phyloP scores from a whole-genome alignment of 2,329 filamentous ascomycete genomes.

The Cyphellophora europaea region DNA sequence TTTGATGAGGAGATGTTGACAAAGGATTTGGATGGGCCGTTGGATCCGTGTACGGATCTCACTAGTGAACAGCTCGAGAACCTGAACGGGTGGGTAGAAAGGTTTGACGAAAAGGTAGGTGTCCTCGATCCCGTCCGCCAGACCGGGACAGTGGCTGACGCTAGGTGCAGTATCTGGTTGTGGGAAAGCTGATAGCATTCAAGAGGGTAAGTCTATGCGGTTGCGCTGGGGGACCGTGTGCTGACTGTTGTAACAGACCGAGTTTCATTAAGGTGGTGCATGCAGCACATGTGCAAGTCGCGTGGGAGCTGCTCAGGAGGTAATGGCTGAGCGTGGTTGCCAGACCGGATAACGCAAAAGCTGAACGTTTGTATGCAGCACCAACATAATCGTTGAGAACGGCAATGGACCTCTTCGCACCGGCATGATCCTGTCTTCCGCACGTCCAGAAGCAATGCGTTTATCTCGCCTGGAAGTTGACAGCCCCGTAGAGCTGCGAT shows the following conservation, averaged over 20 bases:
- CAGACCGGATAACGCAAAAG: no score
- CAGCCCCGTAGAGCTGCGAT: no score
- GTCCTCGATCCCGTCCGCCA: neutral
- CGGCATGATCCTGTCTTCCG: no score
- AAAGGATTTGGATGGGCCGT: conserved; percentile 71
- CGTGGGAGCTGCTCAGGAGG: no score
- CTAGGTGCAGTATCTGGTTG: conserved; percentile 61
- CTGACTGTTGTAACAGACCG: conserved; percentile 22
- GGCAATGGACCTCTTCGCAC: no score
- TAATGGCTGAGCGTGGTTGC: no score
- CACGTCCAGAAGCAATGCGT: no score
- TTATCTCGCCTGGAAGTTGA: no score
- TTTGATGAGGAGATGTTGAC: conserved; percentile 96
- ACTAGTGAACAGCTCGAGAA: conserved; percentile 70
- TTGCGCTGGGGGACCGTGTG: neutral
- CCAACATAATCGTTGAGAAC: no score
- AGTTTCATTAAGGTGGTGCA: conserved; percentile 10
- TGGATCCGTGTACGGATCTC: conserved; percentile 67
- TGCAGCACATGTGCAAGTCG: neutral
- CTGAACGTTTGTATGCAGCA: no score
- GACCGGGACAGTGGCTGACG: neutral
- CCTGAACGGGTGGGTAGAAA: conserved; percentile 82
- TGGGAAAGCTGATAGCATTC: conserved; percentile 68
- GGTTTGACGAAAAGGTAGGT: conserved; percentile 66
- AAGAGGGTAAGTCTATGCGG: conserved; percentile 28